Base-by-base conservation (phyloP, 768 basidiomycete genomes). In the Auriculariales sp. region DNA sequence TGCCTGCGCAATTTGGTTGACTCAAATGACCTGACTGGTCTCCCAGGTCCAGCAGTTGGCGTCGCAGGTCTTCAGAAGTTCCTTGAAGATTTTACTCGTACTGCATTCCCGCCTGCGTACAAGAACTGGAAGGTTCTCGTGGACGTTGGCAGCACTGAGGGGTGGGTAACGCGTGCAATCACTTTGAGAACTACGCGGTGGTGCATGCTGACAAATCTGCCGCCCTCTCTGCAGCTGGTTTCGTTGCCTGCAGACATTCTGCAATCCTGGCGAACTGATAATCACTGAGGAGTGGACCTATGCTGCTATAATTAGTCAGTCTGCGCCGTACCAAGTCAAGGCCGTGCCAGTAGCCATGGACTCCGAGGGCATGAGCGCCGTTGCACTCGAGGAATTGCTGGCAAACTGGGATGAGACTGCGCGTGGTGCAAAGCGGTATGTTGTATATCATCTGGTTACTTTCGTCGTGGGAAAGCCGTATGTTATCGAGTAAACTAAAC, bases 281-380 rank as follows among this genome's bases (percentile, higher is more conserved):
- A 60, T 82, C 1, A 69, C 70, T 10, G 71, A 72, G 51, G 86
- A 86, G 58, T 91, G 80, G 80, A 77, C 83, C 0, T 93, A 88
- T 59, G 80, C 86, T 1, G 77, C 72, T 4, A 76, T 78, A 0
- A 49, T 71, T 1, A 58, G 64, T 36, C 55, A 50, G 32, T 61
- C 64, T 47, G 53, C 63, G 56, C 68, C 69, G 27, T 52, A 61
- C 51, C 69, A 69, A 27, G 61, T 81, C 33, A 59, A 62, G 30
- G 62, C 75, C 11, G 69, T 81, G 7, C 62, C 77, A 0, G 68
- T 91, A 28, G 70, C 71, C 17, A 79, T 86, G 71, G 88, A 93
- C 58, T 71, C 66, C 3, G 68, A 74, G 52, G 88, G 88, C 30
- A 78, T 90, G 71, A 68, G 74, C n/a, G 71, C 74, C 4, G 71